These are phyloP conservation scores for Petrea volubilis DNA, from an alignment of 257 asterid genomes.

Conservation along the genomic window DNA sequence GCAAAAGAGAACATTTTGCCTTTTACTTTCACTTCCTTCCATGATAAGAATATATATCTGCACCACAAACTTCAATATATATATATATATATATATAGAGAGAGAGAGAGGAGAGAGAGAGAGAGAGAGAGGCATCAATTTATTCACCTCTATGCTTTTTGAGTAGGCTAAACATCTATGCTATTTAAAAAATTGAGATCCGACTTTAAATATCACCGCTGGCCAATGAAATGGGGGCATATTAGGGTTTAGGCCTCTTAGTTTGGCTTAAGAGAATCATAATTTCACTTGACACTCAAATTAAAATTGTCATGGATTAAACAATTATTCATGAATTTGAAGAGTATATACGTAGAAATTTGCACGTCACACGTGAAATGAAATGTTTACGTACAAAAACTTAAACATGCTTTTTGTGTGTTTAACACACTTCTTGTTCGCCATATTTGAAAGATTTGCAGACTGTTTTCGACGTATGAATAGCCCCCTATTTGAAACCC, in stretches of 20 bases:
- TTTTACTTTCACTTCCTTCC: conserved; percentile 20
- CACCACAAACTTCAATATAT: background rate
- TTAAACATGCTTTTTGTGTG: too few relatives aligned
- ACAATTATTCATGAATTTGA: too few relatives aligned
- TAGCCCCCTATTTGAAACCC: too few relatives aligned
- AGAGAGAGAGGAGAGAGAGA: too few relatives aligned
- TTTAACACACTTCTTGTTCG: too few relatives aligned
- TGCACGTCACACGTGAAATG: too few relatives aligned
- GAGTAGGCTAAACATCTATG: background rate
- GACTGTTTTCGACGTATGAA: too few relatives aligned
- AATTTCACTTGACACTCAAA: background rate
- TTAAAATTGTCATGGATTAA: too few relatives aligned
- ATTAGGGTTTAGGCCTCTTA: background rate
- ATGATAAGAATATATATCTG: conserved; percentile 2
- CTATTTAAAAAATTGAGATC: background rate
- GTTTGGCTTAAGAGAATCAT: background rate
- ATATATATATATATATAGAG: too few relatives aligned
- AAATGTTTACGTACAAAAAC: too few relatives aligned
- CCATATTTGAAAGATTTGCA: too few relatives aligned
- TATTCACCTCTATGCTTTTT: background rate
- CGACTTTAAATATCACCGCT: background rate
- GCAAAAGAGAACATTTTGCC: background rate
- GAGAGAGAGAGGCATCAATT: background rate
- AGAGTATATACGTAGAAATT: too few relatives aligned
- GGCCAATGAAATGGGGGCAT: background rate